Evolutionary conservation across 2,329 filamentous ascomycete genomes (phyloP).

Genomic region (Xylariaceae sp.): DNA sequence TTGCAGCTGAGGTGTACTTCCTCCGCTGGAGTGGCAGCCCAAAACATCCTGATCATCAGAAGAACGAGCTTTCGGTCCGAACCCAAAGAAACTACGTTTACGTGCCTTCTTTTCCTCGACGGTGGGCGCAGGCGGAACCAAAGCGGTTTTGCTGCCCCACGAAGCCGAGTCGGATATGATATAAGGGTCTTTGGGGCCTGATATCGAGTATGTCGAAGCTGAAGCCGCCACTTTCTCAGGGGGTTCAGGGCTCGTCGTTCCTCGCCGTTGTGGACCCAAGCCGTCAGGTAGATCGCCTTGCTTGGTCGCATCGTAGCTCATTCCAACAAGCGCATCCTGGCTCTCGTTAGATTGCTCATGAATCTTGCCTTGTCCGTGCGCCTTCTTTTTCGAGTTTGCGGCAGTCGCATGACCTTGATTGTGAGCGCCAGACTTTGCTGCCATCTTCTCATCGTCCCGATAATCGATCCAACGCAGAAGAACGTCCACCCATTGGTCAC

Average conservation of each 20-base stretch:
- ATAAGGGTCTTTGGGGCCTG: conserved; percentile 75
- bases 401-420: conserved; percentile 35
- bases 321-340: conserved; percentile 48
- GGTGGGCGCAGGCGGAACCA: conserved; percentile 43
- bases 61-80: conserved; percentile 55
- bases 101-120: conserved; percentile 71
- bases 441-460: conserved; percentile 53
- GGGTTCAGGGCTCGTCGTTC: conserved; percentile 28
- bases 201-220: conserved; percentile 57
- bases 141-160: conserved; percentile 74
- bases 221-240: conserved; percentile 27
- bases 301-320: conserved; percentile 54
- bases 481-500: conserved; percentile 89
- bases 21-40: conserved; percentile 44
- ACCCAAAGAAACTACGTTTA: conserved; percentile 74
- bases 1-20: conserved; percentile 34
- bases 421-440: conserved; percentile 29
- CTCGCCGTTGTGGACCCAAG: conserved; percentile 33
- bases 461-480: conserved; percentile 85
- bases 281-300: conserved; percentile 47
- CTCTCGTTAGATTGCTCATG: conserved; percentile 34
- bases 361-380: conserved; percentile 31
- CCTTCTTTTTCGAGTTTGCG: conserved; percentile 41
- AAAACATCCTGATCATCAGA: conserved; percentile 54
- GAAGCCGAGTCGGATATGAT: conserved; percentile 76